These are phyloP conservation scores for Kwoniella pini DNA, from an alignment of 768 basidiomycete genomes.

Conservation along the genomic window DNA sequence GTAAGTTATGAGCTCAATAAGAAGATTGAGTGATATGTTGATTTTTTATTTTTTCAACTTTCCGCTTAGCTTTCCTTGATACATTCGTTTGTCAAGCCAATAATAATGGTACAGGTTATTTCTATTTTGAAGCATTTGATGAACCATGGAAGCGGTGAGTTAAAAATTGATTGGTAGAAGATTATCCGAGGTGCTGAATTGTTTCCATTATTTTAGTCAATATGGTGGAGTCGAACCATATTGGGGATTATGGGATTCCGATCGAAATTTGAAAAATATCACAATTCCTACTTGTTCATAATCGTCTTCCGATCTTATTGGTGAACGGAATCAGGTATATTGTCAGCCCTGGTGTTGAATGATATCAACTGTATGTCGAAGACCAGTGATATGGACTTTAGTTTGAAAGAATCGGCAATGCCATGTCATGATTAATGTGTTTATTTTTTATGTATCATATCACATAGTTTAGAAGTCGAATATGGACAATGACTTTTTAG, in stretches of 20 bases:
- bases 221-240: slow-evolving; percentile 79
- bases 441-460: too few species aligned
- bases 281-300: slow-evolving; percentile 52
- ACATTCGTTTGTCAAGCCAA: slow-evolving; percentile 87
- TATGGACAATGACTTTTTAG: too few species aligned
- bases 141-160: slow-evolving; percentile 74
- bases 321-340: too few species aligned
- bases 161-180: neutral
- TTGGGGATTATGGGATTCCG: slow-evolving; percentile 69
- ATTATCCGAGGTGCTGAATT: slow-evolving; percentile 8
- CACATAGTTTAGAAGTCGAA: too few species aligned
- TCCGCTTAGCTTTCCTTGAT: slow-evolving; percentile 65
- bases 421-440: too few species aligned
- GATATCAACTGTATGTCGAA: too few species aligned
- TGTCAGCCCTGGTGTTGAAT: too few species aligned
- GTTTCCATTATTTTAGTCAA: slow-evolving; percentile 56
- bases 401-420: too few species aligned
- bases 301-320: too few species aligned
- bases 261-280: slow-evolving; percentile 56
- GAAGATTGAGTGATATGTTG: slow-evolving; percentile 12
- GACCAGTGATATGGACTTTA: too few species aligned
- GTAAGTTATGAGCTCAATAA: slow-evolving; percentile 20
- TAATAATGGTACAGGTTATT: slow-evolving; percentile 75
- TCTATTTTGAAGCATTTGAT: slow-evolving; percentile 73
- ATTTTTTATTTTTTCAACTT: neutral